Conservation (phyloP, 768 basidiomycete species). For the Pleurotus eryngii region DNA sequence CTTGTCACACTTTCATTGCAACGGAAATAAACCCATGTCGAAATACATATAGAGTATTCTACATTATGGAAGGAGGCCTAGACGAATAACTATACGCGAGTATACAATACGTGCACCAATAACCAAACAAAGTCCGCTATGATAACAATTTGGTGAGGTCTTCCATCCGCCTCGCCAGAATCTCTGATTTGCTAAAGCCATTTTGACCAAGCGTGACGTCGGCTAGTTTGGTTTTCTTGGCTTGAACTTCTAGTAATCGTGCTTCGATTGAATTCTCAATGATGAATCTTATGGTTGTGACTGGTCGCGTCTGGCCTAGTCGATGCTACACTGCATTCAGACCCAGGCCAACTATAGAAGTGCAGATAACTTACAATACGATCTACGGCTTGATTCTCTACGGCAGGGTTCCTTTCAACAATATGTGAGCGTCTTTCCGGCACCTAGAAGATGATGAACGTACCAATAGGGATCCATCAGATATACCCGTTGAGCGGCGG, state of each 20-base stretch:
- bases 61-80: not conserved
- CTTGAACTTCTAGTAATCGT: slow-evolving; percentile 88
- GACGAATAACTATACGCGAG: not conserved
- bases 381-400: slow-evolving; percentile 97
- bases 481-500: slow-evolving; percentile 90
- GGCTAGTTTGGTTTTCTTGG: slow-evolving; percentile 91
- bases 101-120: not conserved
- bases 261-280: slow-evolving; percentile 95
- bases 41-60: slow-evolving; percentile 4
- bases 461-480: slow-evolving; percentile 97
- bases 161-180: slow-evolving; percentile 84
- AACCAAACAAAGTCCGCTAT: slow-evolving; percentile 20
- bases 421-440: no score
- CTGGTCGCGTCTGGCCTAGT: slow-evolving; percentile 89
- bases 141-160: slow-evolving; percentile 79
- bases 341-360: slow-evolving; percentile 2
- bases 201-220: slow-evolving; percentile 90
- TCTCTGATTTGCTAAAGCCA: slow-evolving; percentile 76
- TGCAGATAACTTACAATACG: slow-evolving; percentile 62
- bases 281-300: slow-evolving; percentile 89
- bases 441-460: slow-evolving; percentile 9
- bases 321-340: slow-evolving; percentile 64
- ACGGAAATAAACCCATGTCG: not conserved
- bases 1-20: not conserved
- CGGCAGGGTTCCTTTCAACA: slow-evolving; percentile 81